Conservation (phyloP, 495 filamentous ascomycete genomes). For the Cladorrhinum samala region DNA sequence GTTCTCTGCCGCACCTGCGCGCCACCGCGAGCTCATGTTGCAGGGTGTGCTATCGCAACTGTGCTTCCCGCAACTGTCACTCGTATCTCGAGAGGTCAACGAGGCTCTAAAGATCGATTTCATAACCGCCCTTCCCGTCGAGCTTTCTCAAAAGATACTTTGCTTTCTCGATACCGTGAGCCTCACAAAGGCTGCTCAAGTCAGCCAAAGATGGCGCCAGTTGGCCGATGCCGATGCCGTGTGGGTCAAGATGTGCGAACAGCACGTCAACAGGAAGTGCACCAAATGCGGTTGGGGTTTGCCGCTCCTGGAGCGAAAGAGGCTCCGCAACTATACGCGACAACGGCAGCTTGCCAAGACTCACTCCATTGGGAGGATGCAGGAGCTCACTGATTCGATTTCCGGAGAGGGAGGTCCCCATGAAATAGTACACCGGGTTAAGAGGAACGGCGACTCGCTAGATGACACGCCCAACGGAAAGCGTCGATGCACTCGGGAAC, state of each 20-base stretch:
- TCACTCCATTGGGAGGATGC: constrained; percentile 21
- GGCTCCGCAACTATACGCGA: constrained; percentile 78
- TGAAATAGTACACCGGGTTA: constrained; percentile 8
- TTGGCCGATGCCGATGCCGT: constrained; percentile 95
- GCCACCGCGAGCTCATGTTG: constrained; percentile 90
- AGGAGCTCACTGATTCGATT: constrained; percentile 18
- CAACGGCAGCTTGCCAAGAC: constrained; percentile 55
- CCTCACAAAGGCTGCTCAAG: constrained; percentile 95
- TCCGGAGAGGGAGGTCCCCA: constrained; percentile 5
- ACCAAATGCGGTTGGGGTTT: constrained; percentile 96
- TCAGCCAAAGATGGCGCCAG: constrained; percentile 78
- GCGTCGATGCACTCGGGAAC: constrained; percentile 39
- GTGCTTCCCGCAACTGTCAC: constrained; percentile 94
- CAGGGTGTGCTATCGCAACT: constrained; percentile 92
- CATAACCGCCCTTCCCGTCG: constrained; percentile 75
- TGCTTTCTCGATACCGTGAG: constrained; percentile 90
- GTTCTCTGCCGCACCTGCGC: constrained; percentile 90
- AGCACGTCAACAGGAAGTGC: constrained; percentile 92
- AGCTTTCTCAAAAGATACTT: constrained; percentile 88
- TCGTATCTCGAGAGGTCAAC: constrained; percentile 75
- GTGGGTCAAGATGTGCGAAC: constrained; percentile 98
- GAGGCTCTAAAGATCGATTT: constrained; percentile 97
- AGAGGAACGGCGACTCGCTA: constrained; percentile 25
- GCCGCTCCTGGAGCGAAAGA: constrained; percentile 80
- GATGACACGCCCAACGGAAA: constrained; percentile 36